Evolutionary conservation across 1,284 basidiomycete genomes (phyloP).

Genomic region (Earliella scabrosa): DNA sequence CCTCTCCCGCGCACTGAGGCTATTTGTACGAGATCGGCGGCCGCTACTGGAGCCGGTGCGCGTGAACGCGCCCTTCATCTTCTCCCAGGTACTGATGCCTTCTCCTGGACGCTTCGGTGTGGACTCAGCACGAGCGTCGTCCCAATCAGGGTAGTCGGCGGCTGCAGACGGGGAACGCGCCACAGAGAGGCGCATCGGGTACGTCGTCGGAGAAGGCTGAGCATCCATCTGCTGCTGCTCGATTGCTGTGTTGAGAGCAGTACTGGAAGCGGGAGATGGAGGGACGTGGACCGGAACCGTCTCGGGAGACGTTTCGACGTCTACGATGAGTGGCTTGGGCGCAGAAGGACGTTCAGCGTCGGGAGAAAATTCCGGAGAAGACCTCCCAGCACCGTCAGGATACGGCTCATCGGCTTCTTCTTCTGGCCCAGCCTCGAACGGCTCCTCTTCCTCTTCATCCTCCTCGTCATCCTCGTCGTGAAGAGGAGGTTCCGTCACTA

Average conservation of each 20-base stretch:
- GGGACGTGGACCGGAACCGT: slow-evolving; percentile 46
- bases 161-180: slow-evolving; percentile 52
- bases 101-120: slow-evolving; percentile 62
- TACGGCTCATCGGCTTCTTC: slow-evolving; percentile 36
- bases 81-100: slow-evolving; percentile 66
- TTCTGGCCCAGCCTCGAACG: slow-evolving; percentile 36
- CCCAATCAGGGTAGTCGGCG: slow-evolving; percentile 55
- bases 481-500: slow-evolving; percentile 58
- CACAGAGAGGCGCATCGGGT: slow-evolving; percentile 64
- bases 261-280: slow-evolving; percentile 55
- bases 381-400: slow-evolving; percentile 18
- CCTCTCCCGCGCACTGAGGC: slow-evolving; percentile 65
- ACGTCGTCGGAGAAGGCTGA: slow-evolving; percentile 53
- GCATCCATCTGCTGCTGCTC: slow-evolving; percentile 41
- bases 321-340: slow-evolving; percentile 62
- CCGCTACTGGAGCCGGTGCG: slow-evolving; percentile 66
- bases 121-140: slow-evolving; percentile 56
- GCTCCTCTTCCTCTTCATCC: slow-evolving; percentile 34
- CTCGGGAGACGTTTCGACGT: slow-evolving; percentile 62
- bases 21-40: slow-evolving; percentile 78
- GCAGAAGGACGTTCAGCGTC: slow-evolving; percentile 44
- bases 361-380: slow-evolving; percentile 21
- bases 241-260: slow-evolving; percentile 44
- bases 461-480: slow-evolving; percentile 44
- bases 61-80: slow-evolving; percentile 62